Base-by-base conservation (phyloP, 2,329 filamentous ascomycete species). In the Aspergillus versicolor region DNA sequence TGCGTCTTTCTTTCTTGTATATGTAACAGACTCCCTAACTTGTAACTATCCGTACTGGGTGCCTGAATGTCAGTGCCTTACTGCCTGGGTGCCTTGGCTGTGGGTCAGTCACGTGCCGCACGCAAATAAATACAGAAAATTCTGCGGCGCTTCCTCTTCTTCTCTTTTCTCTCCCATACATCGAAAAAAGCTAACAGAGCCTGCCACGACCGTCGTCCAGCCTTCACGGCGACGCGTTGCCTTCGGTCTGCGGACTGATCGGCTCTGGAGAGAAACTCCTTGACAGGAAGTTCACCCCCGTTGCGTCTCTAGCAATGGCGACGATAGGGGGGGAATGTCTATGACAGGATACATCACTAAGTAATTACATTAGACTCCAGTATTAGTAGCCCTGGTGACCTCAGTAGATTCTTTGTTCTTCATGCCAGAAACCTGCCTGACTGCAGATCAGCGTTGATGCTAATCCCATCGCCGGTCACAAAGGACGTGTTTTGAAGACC, bases 281-380 rank as follows among this genome's bases (percentile, higher is more conserved):
- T 75, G 79, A 85, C 87, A 88, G 86, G 86, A 88, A 89, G 84
- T 87, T 85, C 81, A 77, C 79, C 80, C 80, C 81, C 85, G 84
- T 82, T 83, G 84, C 77, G 84, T 88, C 83, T 78, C 86, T 85
- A 88, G 86, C 62, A 82, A 70, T 87, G 85, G 86, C 82, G 84
- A 84, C 85, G 84, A 87, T 85, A 85, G 80, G 83, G 77, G 78
- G 76, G 76, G 80, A 84, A 87, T 88, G 86, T 87, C 86, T 84
- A 87, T 83, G 82, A 87, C 80, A 84, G 86, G 86, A 85, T 76
- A 81, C 75, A 74, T 73, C 58, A 38, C 11, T 34, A 34, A 21
- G 21, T 21, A 21, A 21, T 21, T 0, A 21, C 3, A 24, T 22
- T 13, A 22, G 21, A 13, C 13, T n/a, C 19, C 5, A 1, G 15